phyloP scores from a whole-genome alignment of 441 rosid species.

The Omphalea diandra region DNA sequence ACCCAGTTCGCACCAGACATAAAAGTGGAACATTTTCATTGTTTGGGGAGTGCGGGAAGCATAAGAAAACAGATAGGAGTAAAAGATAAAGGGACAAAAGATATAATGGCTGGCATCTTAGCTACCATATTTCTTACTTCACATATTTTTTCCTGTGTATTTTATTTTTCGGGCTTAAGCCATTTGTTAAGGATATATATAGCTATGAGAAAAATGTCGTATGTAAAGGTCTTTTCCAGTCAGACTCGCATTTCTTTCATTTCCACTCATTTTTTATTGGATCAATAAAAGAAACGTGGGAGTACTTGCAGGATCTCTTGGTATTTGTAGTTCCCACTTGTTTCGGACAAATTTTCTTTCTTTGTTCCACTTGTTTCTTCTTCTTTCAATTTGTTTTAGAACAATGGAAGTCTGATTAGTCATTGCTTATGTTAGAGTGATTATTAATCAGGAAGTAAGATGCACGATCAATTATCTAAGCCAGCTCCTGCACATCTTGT shows the following conservation, averaged over 20 bases:
- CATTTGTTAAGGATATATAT: conserved; percentile 19
- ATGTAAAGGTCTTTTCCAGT: conserved; percentile 24
- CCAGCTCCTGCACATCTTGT: not conserved
- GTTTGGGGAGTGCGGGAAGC: conserved; percentile 68
- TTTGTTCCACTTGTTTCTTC: not conserved
- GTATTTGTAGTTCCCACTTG: not conserved
- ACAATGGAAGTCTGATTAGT: too few species aligned
- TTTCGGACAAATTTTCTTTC: not conserved
- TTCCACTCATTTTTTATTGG: conserved; percentile 23
- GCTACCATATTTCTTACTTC: conserved; percentile 17
- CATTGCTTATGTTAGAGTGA: too few species aligned
- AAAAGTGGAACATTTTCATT: conserved; percentile 50
- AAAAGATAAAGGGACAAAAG: conserved; percentile 33
- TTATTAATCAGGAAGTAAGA: too few species aligned
- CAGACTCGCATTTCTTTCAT: conserved; percentile 20
- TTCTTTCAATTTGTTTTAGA: not conserved
- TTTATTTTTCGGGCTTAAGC: conserved; percentile 28
- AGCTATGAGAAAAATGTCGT: conserved; percentile 7
- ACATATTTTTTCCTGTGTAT: conserved; percentile 25
- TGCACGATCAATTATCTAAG: not conserved
- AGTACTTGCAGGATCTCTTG: not conserved
- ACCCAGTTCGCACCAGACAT: conserved; percentile 38
- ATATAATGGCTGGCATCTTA: not conserved
- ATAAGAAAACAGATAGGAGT: conserved; percentile 54
- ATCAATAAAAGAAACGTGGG: conserved; percentile 19